Conservation (phyloP, 106 monocot species). For the Triglochin maritima region DNA sequence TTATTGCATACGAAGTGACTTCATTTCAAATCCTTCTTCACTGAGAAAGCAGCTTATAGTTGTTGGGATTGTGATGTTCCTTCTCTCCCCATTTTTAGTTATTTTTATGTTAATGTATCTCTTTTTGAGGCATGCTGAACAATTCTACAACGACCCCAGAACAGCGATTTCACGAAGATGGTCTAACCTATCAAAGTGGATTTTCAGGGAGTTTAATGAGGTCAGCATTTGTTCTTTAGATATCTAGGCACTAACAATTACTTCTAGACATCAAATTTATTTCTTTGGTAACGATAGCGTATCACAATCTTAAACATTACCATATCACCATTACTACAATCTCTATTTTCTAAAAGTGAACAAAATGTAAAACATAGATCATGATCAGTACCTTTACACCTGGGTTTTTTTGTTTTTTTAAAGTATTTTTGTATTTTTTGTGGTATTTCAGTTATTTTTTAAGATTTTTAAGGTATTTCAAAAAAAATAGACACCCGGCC, state of each 20-base stretch:
- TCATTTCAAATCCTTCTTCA: conserved; percentile 58
- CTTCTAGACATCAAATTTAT: too few relatives aligned
- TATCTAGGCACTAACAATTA: not conserved
- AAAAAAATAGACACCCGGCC: too few relatives aligned
- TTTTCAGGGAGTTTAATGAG: conserved; percentile 97
- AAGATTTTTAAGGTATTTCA: too few relatives aligned
- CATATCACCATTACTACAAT: too few relatives aligned
- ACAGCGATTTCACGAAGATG: conserved; percentile 88
- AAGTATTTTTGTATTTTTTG: too few relatives aligned
- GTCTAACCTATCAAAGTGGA: conserved; percentile 97
- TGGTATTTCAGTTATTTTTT: too few relatives aligned
- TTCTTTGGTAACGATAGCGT: too few relatives aligned
- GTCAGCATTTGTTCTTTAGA: conserved; percentile 15
- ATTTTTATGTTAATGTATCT: conserved; percentile 95
- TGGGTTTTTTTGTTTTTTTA: too few relatives aligned
- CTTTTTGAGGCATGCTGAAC: conserved; percentile 87
- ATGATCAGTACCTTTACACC: too few relatives aligned
- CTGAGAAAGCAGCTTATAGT: conserved; percentile 55
- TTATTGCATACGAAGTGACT: conserved; percentile 75
- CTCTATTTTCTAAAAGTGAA: too few relatives aligned
- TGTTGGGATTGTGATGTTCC: conserved; percentile 70
- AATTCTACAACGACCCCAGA: conserved; percentile 94
- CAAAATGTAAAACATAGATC: too few relatives aligned
- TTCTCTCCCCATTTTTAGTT: conserved; percentile 81
- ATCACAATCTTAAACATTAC: too few relatives aligned